Evolutionary conservation across 2,329 filamentous ascomycete genomes (phyloP).

Genomic region (Colletotrichum brevisporum): DNA sequence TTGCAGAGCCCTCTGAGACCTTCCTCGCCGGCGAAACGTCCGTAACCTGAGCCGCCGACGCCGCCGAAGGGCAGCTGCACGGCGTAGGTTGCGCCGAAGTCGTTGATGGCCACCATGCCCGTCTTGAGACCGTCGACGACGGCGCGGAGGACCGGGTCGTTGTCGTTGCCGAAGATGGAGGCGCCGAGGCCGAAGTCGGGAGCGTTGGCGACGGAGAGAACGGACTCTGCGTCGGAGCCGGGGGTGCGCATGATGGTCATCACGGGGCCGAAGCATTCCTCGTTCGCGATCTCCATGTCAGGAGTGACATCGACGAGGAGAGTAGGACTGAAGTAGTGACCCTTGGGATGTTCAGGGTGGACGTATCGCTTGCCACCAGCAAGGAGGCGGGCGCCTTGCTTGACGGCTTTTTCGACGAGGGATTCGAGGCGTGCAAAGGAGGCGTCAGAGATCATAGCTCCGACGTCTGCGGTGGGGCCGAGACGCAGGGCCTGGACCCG

Average conservation of each 20-base stretch:
- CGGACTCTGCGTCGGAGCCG: conserved; percentile 70
- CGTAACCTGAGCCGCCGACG: conserved; percentile 90
- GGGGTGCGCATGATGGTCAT: conserved; percentile 86
- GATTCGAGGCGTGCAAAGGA: conserved; percentile 82
- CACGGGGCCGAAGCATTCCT: conserved; percentile 94
- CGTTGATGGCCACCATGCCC: conserved; percentile 95
- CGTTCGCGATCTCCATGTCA: conserved; percentile 87
- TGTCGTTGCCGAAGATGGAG: conserved; percentile 84
- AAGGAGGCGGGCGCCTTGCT: conserved; percentile 83
- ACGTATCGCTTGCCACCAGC: conserved; percentile 80
- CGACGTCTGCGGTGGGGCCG: conserved; percentile 85
- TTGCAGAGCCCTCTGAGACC: conserved; percentile 90
- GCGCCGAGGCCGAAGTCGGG: conserved; percentile 89
- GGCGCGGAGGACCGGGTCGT: conserved; percentile 69
- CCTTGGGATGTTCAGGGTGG: conserved; percentile 81
- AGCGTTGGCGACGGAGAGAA: conserved; percentile 85
- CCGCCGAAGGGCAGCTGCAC: conserved; percentile 96
- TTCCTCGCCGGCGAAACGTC: conserved; percentile 92
- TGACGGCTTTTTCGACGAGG: conserved; percentile 83
- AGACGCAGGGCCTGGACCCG: conserved; percentile 82
- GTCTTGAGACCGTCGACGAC: conserved; percentile 80
- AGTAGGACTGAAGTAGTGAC: conserved; percentile 94
- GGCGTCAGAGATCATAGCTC: conserved; percentile 87
- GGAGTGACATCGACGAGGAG: conserved; percentile 90
- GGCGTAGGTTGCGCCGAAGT: conserved; percentile 94